Conservation (phyloP, 169 alveolate species). For the Plasmodium coatneyi region DNA sequence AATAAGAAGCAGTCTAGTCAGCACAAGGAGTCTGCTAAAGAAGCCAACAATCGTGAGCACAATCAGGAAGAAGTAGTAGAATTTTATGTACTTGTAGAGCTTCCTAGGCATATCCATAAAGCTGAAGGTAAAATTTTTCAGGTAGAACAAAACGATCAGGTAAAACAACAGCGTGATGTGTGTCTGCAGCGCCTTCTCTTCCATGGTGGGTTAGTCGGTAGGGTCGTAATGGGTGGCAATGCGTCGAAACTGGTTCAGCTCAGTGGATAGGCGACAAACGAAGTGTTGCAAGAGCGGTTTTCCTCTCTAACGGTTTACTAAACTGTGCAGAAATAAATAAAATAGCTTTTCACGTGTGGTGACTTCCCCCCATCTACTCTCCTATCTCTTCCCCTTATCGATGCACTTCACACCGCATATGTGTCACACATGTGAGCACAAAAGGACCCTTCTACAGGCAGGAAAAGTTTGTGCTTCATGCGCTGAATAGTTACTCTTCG, state of each 20-base stretch:
- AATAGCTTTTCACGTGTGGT: background rate
- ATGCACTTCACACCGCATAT: background rate
- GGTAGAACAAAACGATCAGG: constrained; percentile 36
- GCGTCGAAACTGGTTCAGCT: too few relatives aligned
- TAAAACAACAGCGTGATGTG: constrained; percentile 58
- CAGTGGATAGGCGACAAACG: too few relatives aligned
- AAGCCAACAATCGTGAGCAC: constrained; percentile 40
- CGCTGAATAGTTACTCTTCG: background rate
- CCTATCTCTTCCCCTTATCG: background rate
- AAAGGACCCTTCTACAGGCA: background rate
- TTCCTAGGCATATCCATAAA: constrained; percentile 48
- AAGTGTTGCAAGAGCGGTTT: too few relatives aligned
- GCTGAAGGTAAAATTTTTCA: constrained; percentile 35
- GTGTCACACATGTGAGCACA: background rate
- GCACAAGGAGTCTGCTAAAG: background rate
- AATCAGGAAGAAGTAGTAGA: constrained; percentile 45
- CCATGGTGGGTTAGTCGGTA: constrained; percentile 7
- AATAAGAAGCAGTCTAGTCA: background rate
- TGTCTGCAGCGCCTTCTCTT: constrained; percentile 45
- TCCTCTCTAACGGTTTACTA: background rate
- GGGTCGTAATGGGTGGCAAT: too few relatives aligned
- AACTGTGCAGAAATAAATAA: background rate
- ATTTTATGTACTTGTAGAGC: constrained; percentile 26
- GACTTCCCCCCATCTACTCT: background rate
- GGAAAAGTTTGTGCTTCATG: background rate